Percentiles rank a stretch among this genome's conserved stretches.
These are phyloP conservation scores for Trametes sanguinea DNA, from an alignment of 768 basidiomycete genomes.

Conservation along the genomic window DNA sequence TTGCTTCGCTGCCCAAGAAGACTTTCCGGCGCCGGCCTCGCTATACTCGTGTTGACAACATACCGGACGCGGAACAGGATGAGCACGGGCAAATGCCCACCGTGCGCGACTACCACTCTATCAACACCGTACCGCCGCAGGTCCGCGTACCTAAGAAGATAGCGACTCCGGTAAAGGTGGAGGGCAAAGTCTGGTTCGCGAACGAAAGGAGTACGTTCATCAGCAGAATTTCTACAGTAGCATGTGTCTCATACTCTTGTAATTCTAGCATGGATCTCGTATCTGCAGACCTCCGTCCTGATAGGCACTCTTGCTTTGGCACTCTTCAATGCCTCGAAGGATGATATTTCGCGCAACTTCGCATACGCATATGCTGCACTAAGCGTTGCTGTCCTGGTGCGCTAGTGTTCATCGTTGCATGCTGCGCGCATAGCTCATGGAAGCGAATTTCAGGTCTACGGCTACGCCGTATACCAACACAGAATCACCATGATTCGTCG, in stretches of 20 bases:
- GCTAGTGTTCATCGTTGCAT: slow-evolving; percentile 19
- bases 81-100: slow-evolving; percentile 57
- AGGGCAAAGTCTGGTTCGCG: slow-evolving; percentile 97
- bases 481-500: slow-evolving; percentile 89
- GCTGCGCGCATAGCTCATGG: neutral
- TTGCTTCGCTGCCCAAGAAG: slow-evolving; percentile 49
- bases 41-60: slow-evolving; percentile 72
- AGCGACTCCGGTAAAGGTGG: slow-evolving; percentile 79
- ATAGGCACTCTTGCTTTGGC: slow-evolving; percentile 84
- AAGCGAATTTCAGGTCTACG: slow-evolving; percentile 62
- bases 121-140: slow-evolving; percentile 60
- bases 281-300: slow-evolving; percentile 84
- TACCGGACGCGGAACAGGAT: slow-evolving; percentile 60
- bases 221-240: neutral
- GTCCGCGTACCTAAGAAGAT: slow-evolving; percentile 84
- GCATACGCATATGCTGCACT: slow-evolving; percentile 83
- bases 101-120: slow-evolving; percentile 75
- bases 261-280: slow-evolving; percentile 82
- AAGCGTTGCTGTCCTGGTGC: slow-evolving; percentile 68
- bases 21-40: slow-evolving; percentile 39
- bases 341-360: slow-evolving; percentile 66
- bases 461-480: slow-evolving; percentile 82
- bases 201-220: slow-evolving; percentile 81
- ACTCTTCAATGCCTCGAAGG: slow-evolving; percentile 84
- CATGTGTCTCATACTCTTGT: neutral